Conservation (phyloP, 257 asterid genomes). For the Euphrasia confusa region DNA sequence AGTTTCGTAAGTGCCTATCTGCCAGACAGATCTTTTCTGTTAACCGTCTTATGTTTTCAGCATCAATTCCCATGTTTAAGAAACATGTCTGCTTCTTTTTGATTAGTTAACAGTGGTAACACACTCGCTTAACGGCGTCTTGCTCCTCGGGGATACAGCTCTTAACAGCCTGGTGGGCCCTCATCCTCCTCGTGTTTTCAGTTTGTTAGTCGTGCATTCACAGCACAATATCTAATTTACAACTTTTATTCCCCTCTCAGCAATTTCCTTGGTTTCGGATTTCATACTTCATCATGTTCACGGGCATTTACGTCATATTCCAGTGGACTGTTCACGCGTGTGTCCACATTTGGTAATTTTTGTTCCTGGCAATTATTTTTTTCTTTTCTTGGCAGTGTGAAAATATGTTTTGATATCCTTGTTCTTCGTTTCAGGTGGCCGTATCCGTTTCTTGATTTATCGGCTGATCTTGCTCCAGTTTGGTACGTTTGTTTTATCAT, state of each 20-base stretch:
- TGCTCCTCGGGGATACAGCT: constrained; percentile 81
- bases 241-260: constrained; percentile 38
- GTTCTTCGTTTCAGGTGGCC: constrained; percentile 77
- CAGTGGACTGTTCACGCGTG: constrained; percentile 81
- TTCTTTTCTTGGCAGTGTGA: neutral
- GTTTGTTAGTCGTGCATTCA: constrained; percentile 5
- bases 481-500: too few relatives aligned
- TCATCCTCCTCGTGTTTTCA: constrained; percentile 21
- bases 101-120: constrained; percentile 70
- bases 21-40: constrained; percentile 16
- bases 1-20: constrained; percentile 61
- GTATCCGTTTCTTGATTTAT: constrained; percentile 84
- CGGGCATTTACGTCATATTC: constrained; percentile 75
- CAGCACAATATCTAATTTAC: neutral
- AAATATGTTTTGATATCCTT: constrained; percentile 8
- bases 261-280: constrained; percentile 76
- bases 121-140: constrained; percentile 67
- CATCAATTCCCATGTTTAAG: neutral
- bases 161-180: constrained; percentile 71
- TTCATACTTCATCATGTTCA: constrained; percentile 66
- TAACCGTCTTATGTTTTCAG: neutral
- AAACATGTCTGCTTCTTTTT: constrained; percentile 30
- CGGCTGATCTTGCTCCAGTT: constrained; percentile 45
- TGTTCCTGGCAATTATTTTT: neutral
- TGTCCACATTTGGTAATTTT: constrained; percentile 51